Base-by-base conservation (phyloP, 1,139 yeast genomes). In the Hyphopichia khmerensis region DNA sequence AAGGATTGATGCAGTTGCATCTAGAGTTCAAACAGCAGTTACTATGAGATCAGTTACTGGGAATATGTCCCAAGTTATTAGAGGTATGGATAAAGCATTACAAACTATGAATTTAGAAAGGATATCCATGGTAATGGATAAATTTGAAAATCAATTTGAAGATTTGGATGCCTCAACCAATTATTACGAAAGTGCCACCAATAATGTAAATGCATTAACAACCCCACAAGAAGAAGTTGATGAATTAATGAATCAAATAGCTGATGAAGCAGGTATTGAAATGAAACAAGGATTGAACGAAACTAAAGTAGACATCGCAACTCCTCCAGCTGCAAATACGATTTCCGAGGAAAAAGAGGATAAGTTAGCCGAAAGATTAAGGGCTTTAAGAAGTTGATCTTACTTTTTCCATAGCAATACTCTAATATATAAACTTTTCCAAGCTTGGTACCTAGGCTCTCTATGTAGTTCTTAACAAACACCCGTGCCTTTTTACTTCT, bases 201-300 rank as follows among this genome's bases (percentile, higher is more conserved):
- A 85, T 47, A 87, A 84, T 46, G 90, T 95, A 38, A 89, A 87
- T 56, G 97, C 97, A 0, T 77, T 87, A 48, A 78, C 86, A 23
- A 88, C 95, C 4, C 99, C 98, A 10, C 96, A 90, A 59, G 99
- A 93, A 46, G 96, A 91, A 53, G 99, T 95, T 26, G 98, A 93
- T 62, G 79, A 86, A 47, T 72, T 95, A 57, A 80, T 95, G 87
- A 90, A 77, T 57, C 91, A 88, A 64, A 93, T 95, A 29, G 99
- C 99, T 0, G 99, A 95, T 60, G 99, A 93, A 62, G 97, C 97
- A 1, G 99, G 99, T 2, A 72, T 95, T 39, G 99, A 95, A 60
- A 75, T 93, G 73, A 85, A 85, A 56, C 98, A 91, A 51, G 86
- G 87, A 33, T 69, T 85, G 60, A 75, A 76, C 56, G 87, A 79